Conservation (phyloP, 2,329 filamentous ascomycete species). For the Aureobasidium vineae region DNA sequence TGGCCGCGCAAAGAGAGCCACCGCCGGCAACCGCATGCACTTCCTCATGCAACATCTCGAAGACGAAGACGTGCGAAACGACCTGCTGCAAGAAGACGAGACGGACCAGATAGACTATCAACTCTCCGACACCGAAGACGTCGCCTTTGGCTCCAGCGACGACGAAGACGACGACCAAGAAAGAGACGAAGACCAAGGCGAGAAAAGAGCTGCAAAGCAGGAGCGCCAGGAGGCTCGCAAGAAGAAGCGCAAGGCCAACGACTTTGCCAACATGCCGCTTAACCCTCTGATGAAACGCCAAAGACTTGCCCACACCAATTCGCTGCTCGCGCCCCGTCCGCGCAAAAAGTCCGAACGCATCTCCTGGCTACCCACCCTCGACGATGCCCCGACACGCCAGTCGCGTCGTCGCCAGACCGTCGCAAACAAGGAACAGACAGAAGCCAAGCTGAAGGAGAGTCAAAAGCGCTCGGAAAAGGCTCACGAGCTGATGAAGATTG, state of each 20-base stretch:
- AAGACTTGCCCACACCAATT: conserved; percentile 54
- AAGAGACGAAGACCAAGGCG: conserved; percentile 72
- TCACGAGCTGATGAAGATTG: conserved; percentile 61
- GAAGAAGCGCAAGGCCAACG: conserved; percentile 74
- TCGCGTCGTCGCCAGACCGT: conserved; percentile 64
- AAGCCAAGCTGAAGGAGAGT: conserved; percentile 71
- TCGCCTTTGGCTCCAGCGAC: conserved; percentile 80
- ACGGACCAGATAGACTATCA: conserved; percentile 56
- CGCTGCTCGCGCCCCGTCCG: conserved; percentile 43
- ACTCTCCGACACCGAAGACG: conserved; percentile 60
- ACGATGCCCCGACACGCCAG: conserved; percentile 61
- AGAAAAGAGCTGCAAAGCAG: conserved; percentile 78
- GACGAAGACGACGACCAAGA: conserved; percentile 68
- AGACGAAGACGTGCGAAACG: conserved; percentile 44
- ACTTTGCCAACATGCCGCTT: conserved; percentile 51
- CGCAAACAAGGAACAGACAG: conserved; percentile 56
- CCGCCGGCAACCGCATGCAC: conserved; percentile 80
- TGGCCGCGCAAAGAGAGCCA: conserved; percentile 71
- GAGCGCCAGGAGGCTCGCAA: conserved; percentile 73
- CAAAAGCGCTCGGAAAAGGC: conserved; percentile 70
- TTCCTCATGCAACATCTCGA: conserved; percentile 65
- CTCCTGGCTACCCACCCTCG: conserved; percentile 65
- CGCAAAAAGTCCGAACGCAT: conserved; percentile 67
- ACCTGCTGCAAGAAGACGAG: conserved; percentile 51
- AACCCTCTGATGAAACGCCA: conserved; percentile 59